Percentiles rank a stretch among this genome's conserved stretches.
phyloP scores from a whole-genome alignment of 768 basidiomycete genomes.

The Suillus occidentalis region DNA sequence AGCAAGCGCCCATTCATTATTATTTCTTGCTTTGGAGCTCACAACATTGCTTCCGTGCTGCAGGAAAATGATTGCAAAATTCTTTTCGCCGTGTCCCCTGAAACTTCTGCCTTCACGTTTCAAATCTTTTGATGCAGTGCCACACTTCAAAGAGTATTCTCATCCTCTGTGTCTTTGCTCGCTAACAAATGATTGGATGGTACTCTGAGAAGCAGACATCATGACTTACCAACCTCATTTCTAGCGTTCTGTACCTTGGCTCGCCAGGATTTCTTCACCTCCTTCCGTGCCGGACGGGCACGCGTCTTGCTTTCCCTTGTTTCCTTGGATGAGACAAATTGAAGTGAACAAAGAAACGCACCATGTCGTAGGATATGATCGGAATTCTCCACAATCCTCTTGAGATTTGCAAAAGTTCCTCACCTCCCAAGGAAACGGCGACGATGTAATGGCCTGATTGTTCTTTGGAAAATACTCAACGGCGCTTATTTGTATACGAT shows the following conservation, averaged over 20 bases:
- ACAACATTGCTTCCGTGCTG: neutral
- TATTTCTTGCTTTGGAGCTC: neutral
- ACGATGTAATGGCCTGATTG: neutral
- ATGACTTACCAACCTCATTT: neutral
- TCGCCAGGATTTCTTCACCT: neutral
- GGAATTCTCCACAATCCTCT: neutral
- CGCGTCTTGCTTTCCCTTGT: no score
- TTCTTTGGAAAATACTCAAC: neutral
- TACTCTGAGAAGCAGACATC: neutral
- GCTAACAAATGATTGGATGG: neutral
- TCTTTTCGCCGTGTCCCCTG: neutral
- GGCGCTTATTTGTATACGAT: neutral
- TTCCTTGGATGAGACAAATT: no score
- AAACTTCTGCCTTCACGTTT: no score
- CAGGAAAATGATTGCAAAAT: neutral
- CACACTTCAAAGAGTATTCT: neutral
- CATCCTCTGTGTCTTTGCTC: neutral
- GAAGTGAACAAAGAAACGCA: neutral
- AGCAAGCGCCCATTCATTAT: neutral
- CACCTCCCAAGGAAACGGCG: no score
- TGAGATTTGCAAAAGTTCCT: neutral
- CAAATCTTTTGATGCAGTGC: neutral
- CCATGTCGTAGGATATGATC: neutral
- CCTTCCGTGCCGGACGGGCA: neutral
- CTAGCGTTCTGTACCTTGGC: no score